phyloP scores from a whole-genome alignment of 1,139 yeast genomes.

The Candida tropicalis region DNA sequence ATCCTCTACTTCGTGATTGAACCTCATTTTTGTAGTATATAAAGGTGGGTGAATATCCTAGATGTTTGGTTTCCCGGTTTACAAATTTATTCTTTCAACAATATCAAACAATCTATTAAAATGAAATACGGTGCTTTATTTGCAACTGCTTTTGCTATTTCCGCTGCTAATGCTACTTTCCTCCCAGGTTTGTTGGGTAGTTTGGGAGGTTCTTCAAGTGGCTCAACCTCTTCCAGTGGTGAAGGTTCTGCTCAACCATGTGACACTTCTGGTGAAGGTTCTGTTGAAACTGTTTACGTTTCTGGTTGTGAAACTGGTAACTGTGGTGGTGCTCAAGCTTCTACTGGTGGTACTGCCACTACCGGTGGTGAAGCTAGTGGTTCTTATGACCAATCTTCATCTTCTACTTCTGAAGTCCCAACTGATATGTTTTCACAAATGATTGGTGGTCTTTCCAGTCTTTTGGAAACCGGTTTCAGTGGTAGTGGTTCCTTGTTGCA shows the following conservation, averaged over 20 bases:
- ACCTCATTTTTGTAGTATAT: background rate
- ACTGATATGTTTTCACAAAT: background rate
- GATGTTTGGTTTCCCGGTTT: too few species aligned
- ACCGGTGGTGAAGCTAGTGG: background rate
- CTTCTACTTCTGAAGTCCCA: background rate
- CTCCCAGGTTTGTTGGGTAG: background rate
- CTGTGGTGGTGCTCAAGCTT: background rate
- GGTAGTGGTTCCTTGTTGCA: background rate
- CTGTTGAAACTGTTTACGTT: background rate
- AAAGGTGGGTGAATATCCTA: background rate
- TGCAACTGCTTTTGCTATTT: conserved; percentile 1
- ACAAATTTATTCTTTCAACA: background rate
- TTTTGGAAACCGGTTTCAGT: background rate
- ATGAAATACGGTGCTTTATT: background rate
- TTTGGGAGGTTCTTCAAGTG: background rate
- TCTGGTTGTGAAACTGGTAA: background rate
- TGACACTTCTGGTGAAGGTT: background rate
- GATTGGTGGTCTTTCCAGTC: background rate
- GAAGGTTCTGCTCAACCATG: background rate
- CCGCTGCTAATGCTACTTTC: conserved; percentile 2
- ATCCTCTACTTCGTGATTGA: too few species aligned
- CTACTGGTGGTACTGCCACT: background rate
- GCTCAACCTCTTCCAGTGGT: background rate
- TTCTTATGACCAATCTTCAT: background rate
- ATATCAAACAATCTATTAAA: background rate